These are phyloP conservation scores for Lachancea kluyveri DNA, from an alignment of 805 yeast genomes.

Conservation along the genomic window DNA sequence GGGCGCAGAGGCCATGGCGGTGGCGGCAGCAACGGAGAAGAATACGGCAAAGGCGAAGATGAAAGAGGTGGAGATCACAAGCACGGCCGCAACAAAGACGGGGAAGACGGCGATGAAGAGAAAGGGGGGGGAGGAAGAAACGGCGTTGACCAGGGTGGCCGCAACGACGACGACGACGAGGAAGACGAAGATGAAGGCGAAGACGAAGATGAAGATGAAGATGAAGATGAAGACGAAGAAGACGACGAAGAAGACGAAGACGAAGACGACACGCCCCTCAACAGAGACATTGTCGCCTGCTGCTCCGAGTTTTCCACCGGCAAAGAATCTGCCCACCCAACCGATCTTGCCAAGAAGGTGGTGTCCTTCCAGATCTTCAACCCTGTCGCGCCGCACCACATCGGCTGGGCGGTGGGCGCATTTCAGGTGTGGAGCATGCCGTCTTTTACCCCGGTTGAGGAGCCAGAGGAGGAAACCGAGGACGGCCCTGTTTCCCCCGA, in stretches of 20 bases:
- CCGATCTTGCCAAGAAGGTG: constrained; percentile 67
- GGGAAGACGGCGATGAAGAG: constrained; percentile 14
- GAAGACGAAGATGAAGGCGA: constrained; percentile 29
- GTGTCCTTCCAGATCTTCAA: constrained; percentile 68
- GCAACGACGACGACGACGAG: constrained; percentile 16
- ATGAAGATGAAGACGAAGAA: constrained; percentile 33
- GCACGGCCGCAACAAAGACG: constrained; percentile 33
- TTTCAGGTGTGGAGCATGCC: constrained; percentile 50
- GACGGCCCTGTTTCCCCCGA: constrained; percentile 28
- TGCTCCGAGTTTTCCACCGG: constrained; percentile 65
- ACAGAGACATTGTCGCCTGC: constrained; percentile 52
- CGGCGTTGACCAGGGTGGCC: constrained; percentile 6
- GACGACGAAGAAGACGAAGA: constrained; percentile 30
- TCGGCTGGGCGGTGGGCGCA: constrained; percentile 93
- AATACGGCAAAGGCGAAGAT: constrained; percentile 25
- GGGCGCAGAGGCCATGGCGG: constrained; percentile 9
- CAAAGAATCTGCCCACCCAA: constrained; percentile 68
- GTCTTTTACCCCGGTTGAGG: constrained; percentile 24
- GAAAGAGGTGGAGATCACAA: constrained; percentile 31
- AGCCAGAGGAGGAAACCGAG: constrained; percentile 33
- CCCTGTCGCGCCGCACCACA: constrained; percentile 89
- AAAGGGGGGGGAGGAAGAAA: constrained; percentile 16
- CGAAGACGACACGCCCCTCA: constrained; percentile 17
- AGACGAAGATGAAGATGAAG: constrained; percentile 26
- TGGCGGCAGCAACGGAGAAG: constrained; percentile 28